Conservation (phyloP, 495 filamentous ascomycete species). For the Hyaloscypha variabilis region DNA sequence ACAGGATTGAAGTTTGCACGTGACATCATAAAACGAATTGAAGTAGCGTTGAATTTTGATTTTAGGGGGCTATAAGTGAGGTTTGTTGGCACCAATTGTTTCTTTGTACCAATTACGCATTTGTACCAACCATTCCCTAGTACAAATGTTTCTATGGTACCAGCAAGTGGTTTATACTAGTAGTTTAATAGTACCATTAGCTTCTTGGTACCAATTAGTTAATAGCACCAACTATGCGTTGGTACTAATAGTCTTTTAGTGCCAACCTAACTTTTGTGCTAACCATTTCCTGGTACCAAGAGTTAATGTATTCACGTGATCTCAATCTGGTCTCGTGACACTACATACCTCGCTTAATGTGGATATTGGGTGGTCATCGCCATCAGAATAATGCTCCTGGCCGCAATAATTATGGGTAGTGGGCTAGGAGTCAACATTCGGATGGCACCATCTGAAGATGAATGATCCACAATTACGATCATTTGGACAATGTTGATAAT, state of each 20-base stretch:
- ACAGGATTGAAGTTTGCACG: too few relatives aligned
- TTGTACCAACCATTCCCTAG: conserved; percentile 12
- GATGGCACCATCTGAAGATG: background rate
- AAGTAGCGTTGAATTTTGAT: too few relatives aligned
- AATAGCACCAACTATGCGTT: conserved; percentile 16
- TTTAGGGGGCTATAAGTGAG: too few relatives aligned
- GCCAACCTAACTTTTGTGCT: conserved; percentile 1
- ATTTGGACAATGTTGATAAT: conserved; percentile 2
- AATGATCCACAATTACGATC: background rate
- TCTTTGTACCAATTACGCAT: conserved; percentile 17
- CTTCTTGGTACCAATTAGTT: conserved; percentile 20
- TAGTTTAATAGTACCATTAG: conserved; percentile 22
- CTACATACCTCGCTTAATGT: background rate
- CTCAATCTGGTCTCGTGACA: background rate
- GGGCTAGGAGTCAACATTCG: conserved; percentile 5
- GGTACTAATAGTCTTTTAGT: conserved; percentile 16
- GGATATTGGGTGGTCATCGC: conserved; percentile 5
- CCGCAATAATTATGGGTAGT: conserved; percentile 9
- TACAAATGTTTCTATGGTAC: conserved; percentile 16
- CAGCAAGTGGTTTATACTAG: conserved; percentile 15
- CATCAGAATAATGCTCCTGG: conserved; percentile 13
- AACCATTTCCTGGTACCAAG: background rate
- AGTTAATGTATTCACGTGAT: too few relatives aligned
- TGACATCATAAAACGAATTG: too few relatives aligned
- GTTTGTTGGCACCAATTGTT: conserved; percentile 8